Base-by-base conservation (phyloP, 257 asterid species). In the Nicotiana knightiana region DNA sequence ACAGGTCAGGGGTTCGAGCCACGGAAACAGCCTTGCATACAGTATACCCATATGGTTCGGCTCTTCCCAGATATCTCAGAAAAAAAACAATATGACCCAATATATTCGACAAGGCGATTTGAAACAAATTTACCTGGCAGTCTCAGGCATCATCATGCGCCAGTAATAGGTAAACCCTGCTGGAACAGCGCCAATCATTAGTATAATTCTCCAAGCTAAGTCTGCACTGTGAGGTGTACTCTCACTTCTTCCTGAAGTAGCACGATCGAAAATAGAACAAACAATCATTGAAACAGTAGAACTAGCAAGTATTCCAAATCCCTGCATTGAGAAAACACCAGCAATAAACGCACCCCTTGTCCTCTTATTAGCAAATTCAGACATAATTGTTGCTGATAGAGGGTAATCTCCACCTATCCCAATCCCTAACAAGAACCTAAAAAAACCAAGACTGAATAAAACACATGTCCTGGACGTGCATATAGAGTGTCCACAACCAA, bases 71-170 rank as follows among this genome's bases (percentile, higher is more conserved):
- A 7, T 21, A 35, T 6, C 9, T 37, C 9, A 9, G 1, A 37
- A 39, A 55, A 21, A 55, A 16, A 5, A 55, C 17, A 1, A 55
- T 17, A 16, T 4, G 61, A 55, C 8, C 61, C 5, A 55, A 55
- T 55, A 16, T 16, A 55, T 39, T 1, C 1, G 48, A 39, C 61
- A 55, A 16, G 61, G 0, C 1, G 7, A 15, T 55, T 16, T 55
- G 21, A 12, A 55, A 55, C 61, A 7, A 55, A 16, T 55, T 2
- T 65, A 90, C 95, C 93, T 88, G 79, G 93, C 89, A 3, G 93
- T 90, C 84, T 91, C 95, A 3, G 95, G 95, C 93, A 90, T 91
- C 92, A 81, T 86, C 91, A 90, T 86, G 46, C 92, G 87, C 93
- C 93, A 91, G 79, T 90, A 87, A 64, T 51, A 91, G 7, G 93